Conservation (phyloP, 306 rosid genomes). For the Glycine soja region DNA sequence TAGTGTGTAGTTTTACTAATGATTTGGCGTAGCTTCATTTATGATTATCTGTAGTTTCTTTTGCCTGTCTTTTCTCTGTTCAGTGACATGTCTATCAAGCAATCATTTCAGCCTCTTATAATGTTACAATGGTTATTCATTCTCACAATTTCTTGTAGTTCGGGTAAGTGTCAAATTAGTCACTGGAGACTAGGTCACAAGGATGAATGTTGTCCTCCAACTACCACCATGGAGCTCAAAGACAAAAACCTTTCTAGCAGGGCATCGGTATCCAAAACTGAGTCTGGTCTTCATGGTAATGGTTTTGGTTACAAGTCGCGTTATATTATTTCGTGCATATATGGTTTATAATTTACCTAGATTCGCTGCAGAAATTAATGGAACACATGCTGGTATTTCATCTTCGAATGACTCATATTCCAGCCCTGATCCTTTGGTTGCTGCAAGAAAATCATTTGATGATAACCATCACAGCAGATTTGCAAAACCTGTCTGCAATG, state of each 20-base stretch:
- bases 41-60: slow-evolving; percentile 37
- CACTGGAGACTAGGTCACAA: slow-evolving; percentile 90
- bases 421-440: slow-evolving; percentile 47
- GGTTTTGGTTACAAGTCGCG: slow-evolving; percentile 35
- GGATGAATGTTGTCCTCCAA: slow-evolving; percentile 69
- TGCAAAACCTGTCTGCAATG: slow-evolving; percentile 42
- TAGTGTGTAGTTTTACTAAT: slow-evolving; percentile 4
- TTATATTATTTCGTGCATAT: slow-evolving; percentile 33
- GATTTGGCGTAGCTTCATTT: slow-evolving; percentile 36
- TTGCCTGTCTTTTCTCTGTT: slow-evolving; percentile 28
- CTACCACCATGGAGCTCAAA: slow-evolving; percentile 34
- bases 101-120: slow-evolving; percentile 30
- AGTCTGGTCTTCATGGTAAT: slow-evolving; percentile 54
- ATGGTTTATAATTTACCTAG: slow-evolving; percentile 47
- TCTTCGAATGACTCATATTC: slow-evolving; percentile 44
- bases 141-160: slow-evolving; percentile 61
- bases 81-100: slow-evolving; percentile 34
- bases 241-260: slow-evolving; percentile 43
- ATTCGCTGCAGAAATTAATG: slow-evolving; percentile 54
- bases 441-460: slow-evolving; percentile 50
- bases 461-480: slow-evolving; percentile 46
- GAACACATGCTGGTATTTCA: slow-evolving; percentile 41
- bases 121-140: slow-evolving; percentile 31
- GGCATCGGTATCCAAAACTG: slow-evolving; percentile 32
- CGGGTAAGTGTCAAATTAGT: slow-evolving; percentile 86